Base-by-base conservation (phyloP, 345 rosid species). In the Reutealis trisperma region DNA sequence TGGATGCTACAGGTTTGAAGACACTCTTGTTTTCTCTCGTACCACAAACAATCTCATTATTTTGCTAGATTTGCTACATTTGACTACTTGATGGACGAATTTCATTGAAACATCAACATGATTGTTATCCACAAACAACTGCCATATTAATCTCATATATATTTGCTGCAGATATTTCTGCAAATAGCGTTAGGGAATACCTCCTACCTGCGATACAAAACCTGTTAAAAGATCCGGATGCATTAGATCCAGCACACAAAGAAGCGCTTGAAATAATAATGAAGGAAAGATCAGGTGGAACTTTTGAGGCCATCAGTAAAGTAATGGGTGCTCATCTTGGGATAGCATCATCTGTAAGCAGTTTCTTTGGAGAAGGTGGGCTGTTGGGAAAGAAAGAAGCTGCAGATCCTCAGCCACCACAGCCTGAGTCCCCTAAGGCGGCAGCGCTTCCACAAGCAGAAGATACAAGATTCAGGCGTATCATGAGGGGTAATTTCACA, bases 311-410 rank as follows among this genome's bases (percentile, higher is more conserved):
- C 64, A 83, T 95, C 66, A 87, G 96, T 67, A 93, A 93, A 86
- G 99, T 85, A 74, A 92, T 93, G 99, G 98, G 99, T 68, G 91
- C 96, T 59, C 98, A 93, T 86, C 91, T 95, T 5, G 99, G 99
- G 73, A 76, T 95, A 61, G 87, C 99, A 37, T 89, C 99, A 75
- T 95, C 99, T 0, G 90, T 95, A 54, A 89, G 88, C 66, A 95
- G 94, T 83, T 87, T 95, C 83, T 95, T 95, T 69, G 94, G 99
- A 2, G 99, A 93, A 19, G 89, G 93, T 34, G 94, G 97, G 37
- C 84, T 91, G 63, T 75, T 89, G 76, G 93, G 98, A 61, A 95
- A 93, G 88, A 91, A 89, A 88, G 98, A 95, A 74, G 70, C 45
- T 32, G 65, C 63, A 6, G 88, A 83, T 22, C 70, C 82, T 55